Evolutionary conservation across 768 basidiomycete genomes (phyloP), one percentile per base, ranked within the genome.

Genomic region (Lyophyllum semitale): DNA sequence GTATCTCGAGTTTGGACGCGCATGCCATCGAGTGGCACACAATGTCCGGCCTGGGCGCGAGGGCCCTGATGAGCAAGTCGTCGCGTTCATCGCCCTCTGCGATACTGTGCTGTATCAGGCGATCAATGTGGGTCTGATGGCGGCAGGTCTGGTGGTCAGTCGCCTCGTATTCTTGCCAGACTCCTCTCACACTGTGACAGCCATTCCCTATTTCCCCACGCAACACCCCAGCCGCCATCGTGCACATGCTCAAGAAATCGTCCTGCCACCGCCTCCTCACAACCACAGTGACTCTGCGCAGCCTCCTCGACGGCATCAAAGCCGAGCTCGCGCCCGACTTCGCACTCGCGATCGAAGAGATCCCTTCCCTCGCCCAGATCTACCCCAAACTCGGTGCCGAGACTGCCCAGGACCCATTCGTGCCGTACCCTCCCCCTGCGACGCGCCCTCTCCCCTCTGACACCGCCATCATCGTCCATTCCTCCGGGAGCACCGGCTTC

Each of bases 231-330:
- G 67, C 65, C 4, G 76, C 70, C 0, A 63, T 75, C 35, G 58
- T 71, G 38, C 62, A 72, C 27, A 61, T 78, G 25, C 61, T 82
- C 47, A 66, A 63, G 41, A 68, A 74, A 50, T 68, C 74, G 1
- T 66, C 67, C 18, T 79, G 73, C 41, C 72, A 68, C 52, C 70
- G 73, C 45, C 32, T 81, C 23, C 63, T 81, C 8, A 63, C 71
- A 0, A 74, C 77, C 0, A 59, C 62, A 13, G 53, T 64, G 12
- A 70, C 69, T 0, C 60, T 77, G 0, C 40, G 32, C n/a, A 2
- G 56, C 1, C 65, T 81, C 1, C 23, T 78, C 11, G 53, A 67
- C 2, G 68, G 62, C 0, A 53, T 80, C 9, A 48, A 48, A 35
- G 33, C 54, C 1, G 60, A 69, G 15, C 33, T 76, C 54, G 47